Evolutionary conservation across 1,139 yeast genomes (phyloP).

Genomic region (Taiozyma sp.): DNA sequence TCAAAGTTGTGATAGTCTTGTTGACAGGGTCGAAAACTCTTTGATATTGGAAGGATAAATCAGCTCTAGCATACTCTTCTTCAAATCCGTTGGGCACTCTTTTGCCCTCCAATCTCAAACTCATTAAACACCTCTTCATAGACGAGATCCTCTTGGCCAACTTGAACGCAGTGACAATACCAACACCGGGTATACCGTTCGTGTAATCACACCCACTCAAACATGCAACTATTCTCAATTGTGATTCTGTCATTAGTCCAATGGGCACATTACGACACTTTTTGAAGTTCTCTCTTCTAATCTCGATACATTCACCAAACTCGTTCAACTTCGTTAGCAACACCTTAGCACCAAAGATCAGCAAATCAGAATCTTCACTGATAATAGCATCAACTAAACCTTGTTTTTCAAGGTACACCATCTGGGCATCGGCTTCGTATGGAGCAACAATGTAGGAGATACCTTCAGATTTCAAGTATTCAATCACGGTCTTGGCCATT

Average conservation of each 20-base stretch:
- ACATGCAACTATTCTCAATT: slow-evolving; percentile 74
- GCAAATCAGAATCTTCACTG: slow-evolving; percentile 90
- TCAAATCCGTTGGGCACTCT: slow-evolving; percentile 53
- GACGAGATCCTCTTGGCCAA: slow-evolving; percentile 47
- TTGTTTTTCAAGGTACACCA: slow-evolving; percentile 78
- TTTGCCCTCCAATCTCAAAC: slow-evolving; percentile 60
- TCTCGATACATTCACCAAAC: slow-evolving; percentile 68
- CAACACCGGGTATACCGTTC: slow-evolving; percentile 76
- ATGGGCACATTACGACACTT: slow-evolving; percentile 40
- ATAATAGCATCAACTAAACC: slow-evolving; percentile 82
- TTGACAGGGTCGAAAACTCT: slow-evolving; percentile 71
- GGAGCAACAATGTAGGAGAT: slow-evolving; percentile 90
- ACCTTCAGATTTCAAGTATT: slow-evolving; percentile 51
- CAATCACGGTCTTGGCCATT: slow-evolving; percentile 85
- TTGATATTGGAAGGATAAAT: slow-evolving; percentile 78
- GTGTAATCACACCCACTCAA: slow-evolving; percentile 96
- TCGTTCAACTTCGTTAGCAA: slow-evolving; percentile 81
- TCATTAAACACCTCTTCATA: slow-evolving; percentile 50
- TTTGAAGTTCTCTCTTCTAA: slow-evolving; percentile 49
- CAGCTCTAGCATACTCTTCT: slow-evolving; percentile 60
- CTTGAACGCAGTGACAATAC: slow-evolving; percentile 70
- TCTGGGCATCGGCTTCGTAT: slow-evolving; percentile 96
- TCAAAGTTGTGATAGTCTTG: slow-evolving; percentile 47
- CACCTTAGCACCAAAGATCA: slow-evolving; percentile 77
- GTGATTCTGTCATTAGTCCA: slow-evolving; percentile 43